phyloP scores from a whole-genome alignment of 2,329 filamentous ascomycete genomes.

The Aspergillus neoniger region DNA sequence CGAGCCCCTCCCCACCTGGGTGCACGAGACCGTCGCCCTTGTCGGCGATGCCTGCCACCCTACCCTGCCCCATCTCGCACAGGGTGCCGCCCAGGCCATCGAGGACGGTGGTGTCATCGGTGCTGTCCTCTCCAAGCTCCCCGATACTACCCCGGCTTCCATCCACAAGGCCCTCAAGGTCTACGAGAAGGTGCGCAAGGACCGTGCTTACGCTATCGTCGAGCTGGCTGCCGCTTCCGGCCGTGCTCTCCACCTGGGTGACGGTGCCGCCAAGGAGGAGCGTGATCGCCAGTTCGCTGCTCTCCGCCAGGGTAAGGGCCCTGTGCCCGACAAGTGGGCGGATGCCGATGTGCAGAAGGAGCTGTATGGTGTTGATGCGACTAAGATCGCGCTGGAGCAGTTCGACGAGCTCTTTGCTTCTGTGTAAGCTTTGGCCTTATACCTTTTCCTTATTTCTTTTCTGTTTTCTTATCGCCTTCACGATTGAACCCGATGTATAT shows the following conservation, averaged over 20 bases:
- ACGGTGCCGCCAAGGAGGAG: constrained; percentile 61
- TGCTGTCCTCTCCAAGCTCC: constrained; percentile 53
- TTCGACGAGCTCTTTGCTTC: constrained; percentile 22
- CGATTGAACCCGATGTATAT: background rate
- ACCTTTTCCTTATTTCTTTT: background rate
- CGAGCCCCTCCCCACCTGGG: constrained; percentile 64
- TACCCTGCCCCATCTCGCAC: constrained; percentile 64
- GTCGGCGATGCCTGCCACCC: constrained; percentile 65
- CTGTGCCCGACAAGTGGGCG: constrained; percentile 65
- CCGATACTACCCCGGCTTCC: constrained; percentile 47
- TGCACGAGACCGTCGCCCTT: constrained; percentile 54
- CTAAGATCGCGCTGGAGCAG: constrained; percentile 54
- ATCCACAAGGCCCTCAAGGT: constrained; percentile 57
- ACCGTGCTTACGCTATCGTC: constrained; percentile 58
- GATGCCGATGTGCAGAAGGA: constrained; percentile 68
- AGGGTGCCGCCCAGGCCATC: constrained; percentile 66
- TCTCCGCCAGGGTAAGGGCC: constrained; percentile 52
- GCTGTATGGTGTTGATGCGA: constrained; percentile 66
- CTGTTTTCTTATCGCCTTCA: background rate
- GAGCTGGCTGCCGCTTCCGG: constrained; percentile 59
- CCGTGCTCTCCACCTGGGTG: constrained; percentile 57
- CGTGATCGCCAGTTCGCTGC: constrained; percentile 59
- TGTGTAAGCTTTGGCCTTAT: constrained; percentile 17
- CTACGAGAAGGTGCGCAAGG: constrained; percentile 59
- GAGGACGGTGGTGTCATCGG: constrained; percentile 63